These are phyloP conservation scores for Stereocaulon alpinum DNA, from an alignment of 495 filamentous ascomycete species.

Conservation along the genomic window DNA sequence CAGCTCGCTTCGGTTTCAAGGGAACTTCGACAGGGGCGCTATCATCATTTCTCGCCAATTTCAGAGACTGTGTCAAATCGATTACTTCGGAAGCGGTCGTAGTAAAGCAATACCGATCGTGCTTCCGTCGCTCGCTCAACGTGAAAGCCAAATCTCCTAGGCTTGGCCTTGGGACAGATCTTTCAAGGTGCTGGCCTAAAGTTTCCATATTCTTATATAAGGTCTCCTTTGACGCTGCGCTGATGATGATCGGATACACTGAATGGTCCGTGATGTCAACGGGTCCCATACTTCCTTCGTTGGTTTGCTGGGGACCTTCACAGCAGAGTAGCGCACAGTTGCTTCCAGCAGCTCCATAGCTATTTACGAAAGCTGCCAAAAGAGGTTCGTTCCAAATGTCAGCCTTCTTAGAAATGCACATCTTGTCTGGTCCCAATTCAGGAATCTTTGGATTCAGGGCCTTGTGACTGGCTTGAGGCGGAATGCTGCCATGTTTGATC, in stretches of 20 bases:
- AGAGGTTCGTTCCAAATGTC: not conserved
- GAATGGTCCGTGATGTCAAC: no score
- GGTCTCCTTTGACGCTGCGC: not conserved
- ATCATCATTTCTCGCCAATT: no score
- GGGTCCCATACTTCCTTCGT: no score
- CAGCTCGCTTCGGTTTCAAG: conserved; percentile 18
- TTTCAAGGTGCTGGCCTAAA: conserved; percentile 10
- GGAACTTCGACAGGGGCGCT: conserved; percentile 1
- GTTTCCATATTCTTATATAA: conserved; percentile 10
- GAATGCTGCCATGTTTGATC: conserved; percentile 26
- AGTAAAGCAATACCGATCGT: conserved; percentile 3
- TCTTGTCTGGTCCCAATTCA: conserved; percentile 12
- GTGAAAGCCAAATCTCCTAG: conserved; percentile 20
- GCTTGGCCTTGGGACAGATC: not conserved
- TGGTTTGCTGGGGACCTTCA: no score
- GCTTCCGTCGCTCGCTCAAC: conserved; percentile 6
- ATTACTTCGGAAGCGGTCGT: conserved; percentile 9
- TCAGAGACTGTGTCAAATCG: not conserved
- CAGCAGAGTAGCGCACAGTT: conserved; percentile 28
- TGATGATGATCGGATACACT: conserved; percentile 14
- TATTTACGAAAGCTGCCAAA: conserved; percentile 31
- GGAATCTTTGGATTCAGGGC: conserved; percentile 34
- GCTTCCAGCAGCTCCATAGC: conserved; percentile 39
- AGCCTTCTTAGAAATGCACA: conserved; percentile 31
- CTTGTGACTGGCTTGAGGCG: conserved; percentile 31